These are phyloP conservation scores for Fistulina hepatica DNA, from an alignment of 1,284 basidiomycete species.

Conservation along the genomic window DNA sequence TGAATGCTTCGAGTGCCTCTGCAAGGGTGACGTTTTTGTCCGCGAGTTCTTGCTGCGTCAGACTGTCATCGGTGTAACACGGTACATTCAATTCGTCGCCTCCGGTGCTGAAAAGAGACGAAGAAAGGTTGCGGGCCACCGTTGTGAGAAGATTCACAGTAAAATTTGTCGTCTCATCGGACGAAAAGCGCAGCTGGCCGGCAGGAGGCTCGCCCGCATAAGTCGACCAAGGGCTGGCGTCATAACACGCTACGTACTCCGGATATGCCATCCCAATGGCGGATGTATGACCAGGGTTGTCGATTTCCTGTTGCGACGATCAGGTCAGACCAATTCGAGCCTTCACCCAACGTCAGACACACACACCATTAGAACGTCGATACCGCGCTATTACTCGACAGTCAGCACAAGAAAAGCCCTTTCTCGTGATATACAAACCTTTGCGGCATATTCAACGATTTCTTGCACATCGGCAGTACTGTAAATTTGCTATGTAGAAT, in stretches of 20 bases:
- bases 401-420: background rate
- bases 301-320: slow-evolving; percentile 43
- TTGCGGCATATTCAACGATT: slow-evolving; percentile 63
- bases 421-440: slow-evolving; percentile 31
- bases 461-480: slow-evolving; percentile 46
- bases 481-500: slow-evolving; percentile 49
- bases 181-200: slow-evolving; percentile 68
- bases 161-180: slow-evolving; percentile 33
- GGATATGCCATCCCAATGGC: slow-evolving; percentile 48
- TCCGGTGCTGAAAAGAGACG: slow-evolving; percentile 63
- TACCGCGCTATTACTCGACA: slow-evolving; percentile 44
- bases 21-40: slow-evolving; percentile 49
- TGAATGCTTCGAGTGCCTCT: slow-evolving; percentile 55
- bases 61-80: slow-evolving; percentile 56
- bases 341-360: background rate
- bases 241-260: slow-evolving; percentile 55
- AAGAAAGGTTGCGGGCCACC: slow-evolving; percentile 33
- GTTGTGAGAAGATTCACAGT: slow-evolving; percentile 33
- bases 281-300: slow-evolving; percentile 66
- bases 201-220: slow-evolving; percentile 62
- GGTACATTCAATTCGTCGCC: slow-evolving; percentile 72
- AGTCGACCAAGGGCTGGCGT: slow-evolving; percentile 40
- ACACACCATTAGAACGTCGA: slow-evolving; percentile 56
- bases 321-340: slow-evolving; percentile 1
- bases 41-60: slow-evolving; percentile 43